Evolutionary conservation across 176 grass and related monocot species (phyloP).

Genomic region (Typha latifolia): DNA sequence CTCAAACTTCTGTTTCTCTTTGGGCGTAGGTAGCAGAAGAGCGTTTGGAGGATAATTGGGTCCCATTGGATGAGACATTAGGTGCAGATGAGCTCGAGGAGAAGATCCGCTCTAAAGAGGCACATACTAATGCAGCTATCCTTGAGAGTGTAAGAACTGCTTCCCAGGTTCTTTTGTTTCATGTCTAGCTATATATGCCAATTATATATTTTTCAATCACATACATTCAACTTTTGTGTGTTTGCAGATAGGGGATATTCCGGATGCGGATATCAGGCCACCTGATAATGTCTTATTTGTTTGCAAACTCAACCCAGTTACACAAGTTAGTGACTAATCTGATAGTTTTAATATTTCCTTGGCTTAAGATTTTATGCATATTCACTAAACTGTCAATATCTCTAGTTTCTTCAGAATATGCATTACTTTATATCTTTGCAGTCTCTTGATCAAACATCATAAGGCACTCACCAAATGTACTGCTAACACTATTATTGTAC

Average conservation of each 20-base stretch:
- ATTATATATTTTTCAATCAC: not conserved
- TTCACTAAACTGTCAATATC: not conserved
- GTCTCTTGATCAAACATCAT: too few species aligned
- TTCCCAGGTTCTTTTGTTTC: not conserved
- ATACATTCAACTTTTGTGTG: slow-evolving; percentile 6
- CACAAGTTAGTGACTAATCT: slow-evolving; percentile 46
- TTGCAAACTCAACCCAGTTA: slow-evolving; percentile 95
- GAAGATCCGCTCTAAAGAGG: slow-evolving; percentile 69
- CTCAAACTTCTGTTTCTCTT: not conserved
- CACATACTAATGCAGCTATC: slow-evolving; percentile 91
- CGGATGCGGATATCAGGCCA: slow-evolving; percentile 85
- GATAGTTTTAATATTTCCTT: slow-evolving; percentile 8
- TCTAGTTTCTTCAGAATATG: not conserved
- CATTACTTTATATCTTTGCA: too few species aligned
- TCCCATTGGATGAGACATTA: slow-evolving; percentile 69
- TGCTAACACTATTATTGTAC: not conserved
- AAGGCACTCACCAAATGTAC: not conserved
- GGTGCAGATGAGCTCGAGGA: slow-evolving; percentile 70
- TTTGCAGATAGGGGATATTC: slow-evolving; percentile 83
- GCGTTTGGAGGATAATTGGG: slow-evolving; percentile 88
- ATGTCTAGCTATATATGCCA: not conserved
- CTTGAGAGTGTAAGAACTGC: slow-evolving; percentile 68
- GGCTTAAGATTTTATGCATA: slow-evolving; percentile 4
- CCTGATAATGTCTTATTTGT: slow-evolving; percentile 93
- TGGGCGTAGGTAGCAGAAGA: slow-evolving; percentile 57